Conservation (phyloP, 2,329 filamentous ascomycete genomes). For the Diatrype stigma region DNA sequence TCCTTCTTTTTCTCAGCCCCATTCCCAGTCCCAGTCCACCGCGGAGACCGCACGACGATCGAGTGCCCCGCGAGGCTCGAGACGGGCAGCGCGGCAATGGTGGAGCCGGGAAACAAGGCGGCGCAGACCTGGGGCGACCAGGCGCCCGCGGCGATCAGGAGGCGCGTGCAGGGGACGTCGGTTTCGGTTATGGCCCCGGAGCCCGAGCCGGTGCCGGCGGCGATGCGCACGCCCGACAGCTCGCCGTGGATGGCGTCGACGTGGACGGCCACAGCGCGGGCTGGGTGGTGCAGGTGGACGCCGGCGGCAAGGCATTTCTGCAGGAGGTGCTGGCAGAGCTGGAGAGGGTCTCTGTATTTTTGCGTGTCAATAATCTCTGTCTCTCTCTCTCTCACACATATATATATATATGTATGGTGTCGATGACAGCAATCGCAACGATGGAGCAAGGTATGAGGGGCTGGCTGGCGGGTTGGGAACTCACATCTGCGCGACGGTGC, state of each 20-base stretch:
- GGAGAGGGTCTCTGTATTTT: slow-evolving; percentile 55
- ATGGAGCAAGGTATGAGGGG: neutral
- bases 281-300: slow-evolving; percentile 63
- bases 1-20: too few species aligned
- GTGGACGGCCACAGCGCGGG: slow-evolving; percentile 48
- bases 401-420: too few species aligned
- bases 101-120: slow-evolving; percentile 54
- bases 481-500: slow-evolving; percentile 61
- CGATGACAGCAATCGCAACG: too few species aligned
- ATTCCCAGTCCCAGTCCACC: slow-evolving; percentile 34
- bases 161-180: slow-evolving; percentile 57
- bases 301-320: slow-evolving; percentile 52
- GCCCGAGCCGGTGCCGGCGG: too few species aligned
- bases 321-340: slow-evolving; percentile 63
- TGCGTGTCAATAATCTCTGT: neutral
- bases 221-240: slow-evolving; percentile 49
- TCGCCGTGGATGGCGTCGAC: slow-evolving; percentile 43
- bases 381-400: too few species aligned
- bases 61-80: slow-evolving; percentile 67
- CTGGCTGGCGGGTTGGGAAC: slow-evolving; percentile 21
- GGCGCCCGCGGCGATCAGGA: slow-evolving; percentile 65
- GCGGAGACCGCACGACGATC: slow-evolving; percentile 59
- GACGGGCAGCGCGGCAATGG: slow-evolving; percentile 51
- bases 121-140: slow-evolving; percentile 68
- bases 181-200: too few species aligned